Evolutionary conservation across 306 rosid genomes (phyloP).

Genomic region (Quillaja saponaria): DNA sequence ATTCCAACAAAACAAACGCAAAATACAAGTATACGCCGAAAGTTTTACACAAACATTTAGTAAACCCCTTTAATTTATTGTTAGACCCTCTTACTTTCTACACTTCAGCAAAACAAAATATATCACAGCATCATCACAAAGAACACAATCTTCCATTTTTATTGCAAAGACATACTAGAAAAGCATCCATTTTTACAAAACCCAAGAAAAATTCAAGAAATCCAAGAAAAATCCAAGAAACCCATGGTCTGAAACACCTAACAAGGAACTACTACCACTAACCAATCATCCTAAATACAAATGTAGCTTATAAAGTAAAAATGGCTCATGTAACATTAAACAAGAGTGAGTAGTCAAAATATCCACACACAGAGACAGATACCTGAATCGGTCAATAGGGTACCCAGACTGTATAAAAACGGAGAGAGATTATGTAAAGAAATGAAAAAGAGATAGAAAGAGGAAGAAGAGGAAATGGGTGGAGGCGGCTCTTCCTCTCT

Average conservation of each 20-base stretch:
- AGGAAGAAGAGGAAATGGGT: neutral
- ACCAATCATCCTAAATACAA: conserved; percentile 11
- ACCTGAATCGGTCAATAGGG: conserved; percentile 39
- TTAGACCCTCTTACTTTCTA: neutral
- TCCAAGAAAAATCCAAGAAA: conserved; percentile 9
- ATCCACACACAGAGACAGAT: conserved; percentile 17
- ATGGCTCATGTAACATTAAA: neutral
- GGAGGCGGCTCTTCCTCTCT: conserved; percentile 39
- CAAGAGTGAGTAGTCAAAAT: neutral
- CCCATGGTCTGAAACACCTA: neutral
- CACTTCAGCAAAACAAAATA: neutral
- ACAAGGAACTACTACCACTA: neutral
- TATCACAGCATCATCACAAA: neutral
- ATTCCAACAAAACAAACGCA: neutral
- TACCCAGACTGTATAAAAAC: conserved; percentile 16
- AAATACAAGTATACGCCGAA: neutral
- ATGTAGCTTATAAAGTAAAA: conserved; percentile 16
- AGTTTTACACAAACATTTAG: neutral
- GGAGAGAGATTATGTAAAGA: neutral
- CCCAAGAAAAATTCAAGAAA: conserved; percentile 3
- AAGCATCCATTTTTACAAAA: conserved; percentile 7
- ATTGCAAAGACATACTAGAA: neutral
- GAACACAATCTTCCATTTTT: neutral
- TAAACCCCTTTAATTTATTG: conserved; percentile 7
- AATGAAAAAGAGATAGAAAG: neutral